Evolutionary conservation across 331 rosid genomes (phyloP), one percentile per base, ranked within the genome.

Genomic region (Pyrus hybrid): DNA sequence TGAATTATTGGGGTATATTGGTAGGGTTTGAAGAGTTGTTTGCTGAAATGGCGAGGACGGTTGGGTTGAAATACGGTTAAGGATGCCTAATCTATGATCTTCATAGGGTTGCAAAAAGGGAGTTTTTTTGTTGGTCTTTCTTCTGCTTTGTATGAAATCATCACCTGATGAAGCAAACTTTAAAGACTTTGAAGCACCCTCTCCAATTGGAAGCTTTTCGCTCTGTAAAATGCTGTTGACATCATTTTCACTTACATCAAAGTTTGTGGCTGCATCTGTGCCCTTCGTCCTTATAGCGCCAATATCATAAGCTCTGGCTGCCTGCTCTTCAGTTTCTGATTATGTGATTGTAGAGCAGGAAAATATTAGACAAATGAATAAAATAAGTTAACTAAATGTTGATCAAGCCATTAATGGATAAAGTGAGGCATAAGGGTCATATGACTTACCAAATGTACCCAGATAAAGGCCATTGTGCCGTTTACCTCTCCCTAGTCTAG

Each of bases 231-330:
- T 81, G 71, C 45, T 13, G 20, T 58, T 13, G 67, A 81, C 23
- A 29, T 81, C 71, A 23, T 77, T 77, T 16, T 73, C 12, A 16
- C 49, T 60, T 9, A 72, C 5, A 26, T 67, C 79, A 49, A 81
- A 81, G 25, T 81, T 81, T 18, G 85, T 77, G 11, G 25, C 28
- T 2, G 79, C 79, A 2, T 30, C 17, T 18, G 41, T 0, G 13
- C 81, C 81, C 43, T 63, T 77, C 67, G 51, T 14, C 70, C 66
- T 77, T 49, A 77, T 72, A 33, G 45, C 67, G 16, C 76, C 85
- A 30, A 81, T 30, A 67, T 81, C 85, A 81, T 81, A 81, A 17
- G 79, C 85, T 68, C 28, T 77, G 1, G 79, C 85, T 7, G 85
- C 85, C 28, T 81, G 76, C 75, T 63, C 78, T 58, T 81, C 78